Base-by-base conservation (phyloP, 2,329 filamentous ascomycete genomes). In the Aaosphaeria arxii region DNA sequence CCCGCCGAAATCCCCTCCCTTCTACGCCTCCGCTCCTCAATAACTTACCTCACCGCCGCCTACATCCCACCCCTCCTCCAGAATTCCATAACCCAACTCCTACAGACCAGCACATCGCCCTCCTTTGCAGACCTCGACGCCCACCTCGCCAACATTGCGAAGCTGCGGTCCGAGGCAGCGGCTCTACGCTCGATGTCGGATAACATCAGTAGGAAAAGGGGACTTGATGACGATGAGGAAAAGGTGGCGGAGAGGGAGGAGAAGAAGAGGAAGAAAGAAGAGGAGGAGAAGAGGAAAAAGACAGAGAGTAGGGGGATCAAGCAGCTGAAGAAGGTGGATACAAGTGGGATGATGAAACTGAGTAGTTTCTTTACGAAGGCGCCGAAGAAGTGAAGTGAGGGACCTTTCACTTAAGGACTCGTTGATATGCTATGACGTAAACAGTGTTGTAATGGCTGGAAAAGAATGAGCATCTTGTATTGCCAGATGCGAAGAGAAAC, bases 341-440 rank as follows among this genome's bases (percentile, higher is more conserved):
- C 87, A 0, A 83, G 74, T 24, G 94, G 94, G 1, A 99, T 99
- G 94, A 94, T 88, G 80, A 99, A 97, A 77, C 82, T 99, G 81
- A 96, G 89, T 66, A 82, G 86, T 52, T 99, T 99, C 73, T 99
- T 99, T 70, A 84, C 84, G 51, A 95, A 92, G 73, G 74, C 73
- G 45, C 53, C 60, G 6, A 52, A 46, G 30, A 71, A 70, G 57
- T 61, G 57, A 50, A 30, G 40, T 13, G 38, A 43, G 9, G 55
- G 42, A 51, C 9, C 11, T 24, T 4, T 41, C 30, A 17, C 3
- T 31, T 30, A 30, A 30, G 36, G 38, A 17, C 36, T 32, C 13
- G 17, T 29, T 29, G n/a, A 29, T 17, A 38, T 44, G 11, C 5
- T 9, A 36, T 11, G 17, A 4, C 24, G 17, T n/a, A 13, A 13